A percentile compares a stretch with the other conserved stretches of the same genome.
Evolutionary conservation across 1,139 yeast species (phyloP).

Genomic region (Lipomyces yarrowii): DNA sequence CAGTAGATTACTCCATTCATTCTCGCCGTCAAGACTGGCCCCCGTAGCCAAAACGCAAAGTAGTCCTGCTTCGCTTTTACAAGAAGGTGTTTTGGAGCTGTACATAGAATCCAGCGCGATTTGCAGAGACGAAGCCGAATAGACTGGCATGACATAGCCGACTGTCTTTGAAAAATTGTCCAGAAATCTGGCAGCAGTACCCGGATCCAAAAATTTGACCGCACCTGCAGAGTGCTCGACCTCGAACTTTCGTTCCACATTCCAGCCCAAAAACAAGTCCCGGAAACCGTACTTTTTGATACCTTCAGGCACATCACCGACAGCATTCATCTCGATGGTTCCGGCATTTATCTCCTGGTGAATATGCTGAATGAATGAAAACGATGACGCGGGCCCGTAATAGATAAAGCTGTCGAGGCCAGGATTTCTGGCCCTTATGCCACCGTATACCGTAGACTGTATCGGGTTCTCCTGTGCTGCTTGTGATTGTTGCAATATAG

Average conservation of each 20-base stretch:
- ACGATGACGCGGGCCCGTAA: slow-evolving; percentile 31
- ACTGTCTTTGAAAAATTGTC: slow-evolving; percentile 24
- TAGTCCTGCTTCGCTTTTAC: slow-evolving; percentile 21
- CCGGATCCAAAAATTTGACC: slow-evolving; percentile 20
- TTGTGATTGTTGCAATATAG: neutral
- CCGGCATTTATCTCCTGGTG: slow-evolving; percentile 28
- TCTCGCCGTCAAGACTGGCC: slow-evolving; percentile 25
- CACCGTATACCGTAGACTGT: slow-evolving; percentile 24
- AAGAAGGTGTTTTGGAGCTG: slow-evolving; percentile 1
- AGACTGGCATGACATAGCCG: slow-evolving; percentile 26
- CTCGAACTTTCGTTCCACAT: neutral
- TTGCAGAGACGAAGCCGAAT: slow-evolving; percentile 19
- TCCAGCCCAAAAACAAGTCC: slow-evolving; percentile 27
- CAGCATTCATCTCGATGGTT: slow-evolving; percentile 22
- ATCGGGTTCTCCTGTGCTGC: slow-evolving; percentile 11
- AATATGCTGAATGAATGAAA: slow-evolving; percentile 30
- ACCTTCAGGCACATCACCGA: slow-evolving; percentile 30
- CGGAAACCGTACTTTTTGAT: slow-evolving; percentile 26
- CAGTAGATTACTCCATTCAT: slow-evolving; percentile 18
- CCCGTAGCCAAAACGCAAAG: slow-evolving; percentile 26
- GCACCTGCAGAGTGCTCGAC: neutral
- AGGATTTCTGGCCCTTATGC: slow-evolving; percentile 25
- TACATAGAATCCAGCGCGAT: slow-evolving; percentile 15
- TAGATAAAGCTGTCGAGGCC: slow-evolving; percentile 26
- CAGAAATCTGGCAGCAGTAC: slow-evolving; percentile 15